Evolutionary conservation across 306 rosid species (phyloP).

Genomic region (Acacia acuminata): DNA sequence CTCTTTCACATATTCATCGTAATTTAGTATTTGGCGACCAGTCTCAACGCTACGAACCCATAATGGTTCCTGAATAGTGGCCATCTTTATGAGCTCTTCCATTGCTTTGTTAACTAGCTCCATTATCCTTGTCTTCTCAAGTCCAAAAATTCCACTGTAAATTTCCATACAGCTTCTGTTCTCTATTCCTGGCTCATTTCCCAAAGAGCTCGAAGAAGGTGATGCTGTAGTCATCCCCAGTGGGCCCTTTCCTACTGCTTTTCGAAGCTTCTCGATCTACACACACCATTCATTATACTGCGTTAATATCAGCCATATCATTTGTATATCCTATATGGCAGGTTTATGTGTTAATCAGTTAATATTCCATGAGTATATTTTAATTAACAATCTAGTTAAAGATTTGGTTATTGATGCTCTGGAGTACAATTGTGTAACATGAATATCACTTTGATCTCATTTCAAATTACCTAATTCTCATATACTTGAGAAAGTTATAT

Average conservation of each 20-base stretch:
- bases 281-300: neutral
- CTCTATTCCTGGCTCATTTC: slow-evolving; percentile 50
- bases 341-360: too few species aligned
- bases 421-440: too few species aligned
- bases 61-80: slow-evolving; percentile 55
- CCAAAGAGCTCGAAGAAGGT: slow-evolving; percentile 54
- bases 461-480: too few species aligned
- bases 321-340: neutral
- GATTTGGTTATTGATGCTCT: too few species aligned
- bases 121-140: slow-evolving; percentile 66
- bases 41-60: slow-evolving; percentile 76
- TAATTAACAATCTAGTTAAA: too few species aligned
- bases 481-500: too few species aligned
- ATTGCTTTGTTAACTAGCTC: slow-evolving; percentile 58
- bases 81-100: slow-evolving; percentile 70
- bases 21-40: slow-evolving; percentile 65
- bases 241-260: slow-evolving; percentile 43
- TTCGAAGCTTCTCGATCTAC: slow-evolving; percentile 64
- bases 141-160: slow-evolving; percentile 60
- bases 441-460: too few species aligned
- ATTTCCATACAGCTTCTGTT: slow-evolving; percentile 58
- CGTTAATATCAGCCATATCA: neutral
- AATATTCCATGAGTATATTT: too few species aligned
- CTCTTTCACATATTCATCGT: slow-evolving; percentile 63
- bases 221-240: slow-evolving; percentile 40